Evolutionary conservation across 768 basidiomycete species (phyloP), one percentile per base, ranked within the genome.

Genomic region (Agrocybe pediades): DNA sequence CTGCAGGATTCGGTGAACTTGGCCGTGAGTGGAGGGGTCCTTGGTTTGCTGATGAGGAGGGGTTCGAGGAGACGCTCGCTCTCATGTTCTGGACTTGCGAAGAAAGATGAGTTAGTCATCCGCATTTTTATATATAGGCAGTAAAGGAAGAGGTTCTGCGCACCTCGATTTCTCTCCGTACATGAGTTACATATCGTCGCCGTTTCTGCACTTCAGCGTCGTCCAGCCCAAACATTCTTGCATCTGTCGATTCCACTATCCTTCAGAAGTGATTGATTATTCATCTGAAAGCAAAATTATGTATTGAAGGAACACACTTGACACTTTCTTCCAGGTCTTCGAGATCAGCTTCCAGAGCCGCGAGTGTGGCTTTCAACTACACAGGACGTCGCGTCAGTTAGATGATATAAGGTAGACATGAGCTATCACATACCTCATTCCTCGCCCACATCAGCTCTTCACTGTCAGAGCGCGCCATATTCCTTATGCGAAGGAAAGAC

Each of bases 321-420:
- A 98, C 95, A 63, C 92, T 94, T 65, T 93, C 92, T 46, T 97
- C 95, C n/a, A 98, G 72, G 66, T 94, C 94, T 55, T 94, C 92
- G 20, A 96, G 67, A 72, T 98, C 95, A 0, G 88, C 88, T 65
- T 95, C 91, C 23, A 98, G 73, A 1, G 87, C 73, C 1, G 84
- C 80, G 8, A 98, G 78, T 1, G 89, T 89, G 0, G 85, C 86
- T 68, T 85, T 86, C 49, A 97, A 73, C 88, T 92, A 66, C 3
- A 63, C 27, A 15, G 20, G 16, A 15, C 11, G 7, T 40, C 9
- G 20, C 24, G n/a, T n/a, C n/a, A 36, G 33, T 5, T 3, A 36
- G n/a, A 36, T 36, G 33, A 36, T 20, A 13, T 13, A 36, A 36
- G 33, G 4, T 5, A 36, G 33, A 8, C 24, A 20, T 36, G 19